Evolutionary conservation across 345 rosid species (phyloP).

Genomic region (Firmiana major): DNA sequence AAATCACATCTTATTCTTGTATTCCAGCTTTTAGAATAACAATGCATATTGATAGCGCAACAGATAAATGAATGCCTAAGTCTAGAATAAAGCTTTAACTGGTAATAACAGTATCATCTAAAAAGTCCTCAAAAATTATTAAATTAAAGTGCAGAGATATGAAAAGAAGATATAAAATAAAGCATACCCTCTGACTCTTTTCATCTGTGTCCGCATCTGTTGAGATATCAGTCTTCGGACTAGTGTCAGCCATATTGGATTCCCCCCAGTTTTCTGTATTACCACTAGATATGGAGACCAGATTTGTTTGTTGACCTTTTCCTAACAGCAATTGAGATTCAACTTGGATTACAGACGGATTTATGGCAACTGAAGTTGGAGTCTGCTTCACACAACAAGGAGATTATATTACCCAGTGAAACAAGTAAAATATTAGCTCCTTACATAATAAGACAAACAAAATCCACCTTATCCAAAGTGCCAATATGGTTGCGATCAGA

Average conservation of each 20-base stretch:
- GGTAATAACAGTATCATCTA: background rate
- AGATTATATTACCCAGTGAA: background rate
- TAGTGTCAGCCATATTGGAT: constrained; percentile 80
- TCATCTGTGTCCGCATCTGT: constrained; percentile 92
- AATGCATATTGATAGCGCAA: background rate
- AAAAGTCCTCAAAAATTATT: too few relatives aligned
- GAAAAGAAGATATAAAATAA: background rate
- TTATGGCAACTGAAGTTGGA: constrained; percentile 19
- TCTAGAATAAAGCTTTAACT: background rate
- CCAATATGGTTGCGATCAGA: constrained; percentile 17
- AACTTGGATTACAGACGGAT: constrained; percentile 22
- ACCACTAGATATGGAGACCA: constrained; percentile 35
- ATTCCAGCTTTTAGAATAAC: background rate
- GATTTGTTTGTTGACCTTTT: constrained; percentile 36
- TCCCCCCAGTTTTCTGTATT: constrained; percentile 43
- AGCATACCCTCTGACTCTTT: constrained; percentile 67
- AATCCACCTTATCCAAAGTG: constrained; percentile 31
- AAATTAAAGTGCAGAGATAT: background rate
- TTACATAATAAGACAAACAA: background rate
- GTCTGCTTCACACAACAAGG: constrained; percentile 16
- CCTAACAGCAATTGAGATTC: constrained; percentile 27
- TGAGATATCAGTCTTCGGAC: constrained; percentile 88
- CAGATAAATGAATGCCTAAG: background rate
- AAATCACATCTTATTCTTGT: background rate
- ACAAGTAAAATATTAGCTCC: background rate